These are phyloP conservation scores for Aquilaria sinensis DNA, from an alignment of 345 rosid species.

Conservation along the genomic window DNA sequence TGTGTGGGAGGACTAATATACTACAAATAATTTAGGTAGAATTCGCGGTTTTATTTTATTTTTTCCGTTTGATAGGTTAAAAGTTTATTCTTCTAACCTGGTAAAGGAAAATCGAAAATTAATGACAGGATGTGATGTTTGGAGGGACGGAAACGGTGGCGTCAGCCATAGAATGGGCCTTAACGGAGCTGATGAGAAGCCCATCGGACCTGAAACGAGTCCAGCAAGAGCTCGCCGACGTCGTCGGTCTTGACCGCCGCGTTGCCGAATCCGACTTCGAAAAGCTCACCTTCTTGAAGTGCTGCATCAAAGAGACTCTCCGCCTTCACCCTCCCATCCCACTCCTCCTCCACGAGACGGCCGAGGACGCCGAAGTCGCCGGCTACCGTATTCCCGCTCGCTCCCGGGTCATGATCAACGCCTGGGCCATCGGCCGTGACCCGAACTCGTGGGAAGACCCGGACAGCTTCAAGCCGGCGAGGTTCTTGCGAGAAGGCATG, in stretches of 20 bases:
- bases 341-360: slow-evolving; percentile 82
- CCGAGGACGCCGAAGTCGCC: slow-evolving; percentile 49
- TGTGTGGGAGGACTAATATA: too few species aligned
- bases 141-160: slow-evolving; percentile 99
- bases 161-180: slow-evolving; percentile 87
- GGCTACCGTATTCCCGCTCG: slow-evolving; percentile 63
- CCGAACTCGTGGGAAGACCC: slow-evolving; percentile 71
- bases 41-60: too few species aligned
- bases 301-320: slow-evolving; percentile 67
- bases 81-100: background rate
- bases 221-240: slow-evolving; percentile 68
- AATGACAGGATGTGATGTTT: slow-evolving; percentile 84
- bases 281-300: slow-evolving; percentile 51
- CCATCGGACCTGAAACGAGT: slow-evolving; percentile 58
- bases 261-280: slow-evolving; percentile 76
- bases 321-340: slow-evolving; percentile 97
- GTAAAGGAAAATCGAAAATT: background rate
- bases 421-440: slow-evolving; percentile 77
- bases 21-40: too few species aligned
- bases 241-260: slow-evolving; percentile 67
- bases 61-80: background rate
- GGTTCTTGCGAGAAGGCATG: slow-evolving; percentile 55
- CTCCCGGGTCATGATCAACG: slow-evolving; percentile 70
- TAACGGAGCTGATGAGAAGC: slow-evolving; percentile 68
- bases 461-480: slow-evolving; percentile 55